phyloP scores from a whole-genome alignment of 2,329 filamentous ascomycete genomes.

The Cercospora sp. region DNA sequence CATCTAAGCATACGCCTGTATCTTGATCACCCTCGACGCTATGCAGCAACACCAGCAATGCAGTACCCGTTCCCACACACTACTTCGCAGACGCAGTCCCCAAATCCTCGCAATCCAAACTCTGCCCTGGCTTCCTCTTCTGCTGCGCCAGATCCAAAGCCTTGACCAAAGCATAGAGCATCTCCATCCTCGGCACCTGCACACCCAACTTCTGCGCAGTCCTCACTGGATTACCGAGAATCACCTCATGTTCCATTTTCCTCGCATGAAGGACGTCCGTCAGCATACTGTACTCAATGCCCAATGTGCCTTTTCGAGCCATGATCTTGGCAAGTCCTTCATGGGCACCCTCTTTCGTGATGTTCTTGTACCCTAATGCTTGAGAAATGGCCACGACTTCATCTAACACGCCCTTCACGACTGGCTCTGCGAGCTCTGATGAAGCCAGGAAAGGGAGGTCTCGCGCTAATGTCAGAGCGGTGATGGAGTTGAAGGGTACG shows the following conservation, averaged over 20 bases:
- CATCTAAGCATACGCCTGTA: not conserved
- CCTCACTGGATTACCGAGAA: slow-evolving; percentile 50
- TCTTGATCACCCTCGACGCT: not conserved
- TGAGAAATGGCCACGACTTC: slow-evolving; percentile 49
- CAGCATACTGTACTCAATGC: slow-evolving; percentile 54
- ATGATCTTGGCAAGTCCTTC: slow-evolving; percentile 43
- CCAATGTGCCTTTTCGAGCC: slow-evolving; percentile 38
- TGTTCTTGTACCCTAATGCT: slow-evolving; percentile 42
- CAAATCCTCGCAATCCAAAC: slow-evolving; percentile 27
- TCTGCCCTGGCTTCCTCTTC: slow-evolving; percentile 27
- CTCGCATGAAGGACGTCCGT: slow-evolving; percentile 48
- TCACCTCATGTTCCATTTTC: slow-evolving; percentile 54
- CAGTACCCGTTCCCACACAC: too few relatives aligned
- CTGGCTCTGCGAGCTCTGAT: slow-evolving; percentile 42
- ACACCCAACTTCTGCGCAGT: slow-evolving; percentile 46
- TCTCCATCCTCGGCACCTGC: slow-evolving; percentile 45
- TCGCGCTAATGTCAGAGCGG: slow-evolving; percentile 56
- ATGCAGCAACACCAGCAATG: not conserved
- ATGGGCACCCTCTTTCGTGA: slow-evolving; percentile 43
- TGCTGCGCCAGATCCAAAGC: slow-evolving; percentile 44
- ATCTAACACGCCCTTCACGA: slow-evolving; percentile 48
- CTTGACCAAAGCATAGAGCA: slow-evolving; percentile 50
- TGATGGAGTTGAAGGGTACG: slow-evolving; percentile 62
- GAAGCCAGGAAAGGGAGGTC: slow-evolving; percentile 54
- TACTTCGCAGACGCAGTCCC: not conserved